Percentiles rank a stretch among this genome's conserved stretches.
Evolutionary conservation across 495 filamentous ascomycete genomes (phyloP).

Genomic region (Aspergillus nanangensis): DNA sequence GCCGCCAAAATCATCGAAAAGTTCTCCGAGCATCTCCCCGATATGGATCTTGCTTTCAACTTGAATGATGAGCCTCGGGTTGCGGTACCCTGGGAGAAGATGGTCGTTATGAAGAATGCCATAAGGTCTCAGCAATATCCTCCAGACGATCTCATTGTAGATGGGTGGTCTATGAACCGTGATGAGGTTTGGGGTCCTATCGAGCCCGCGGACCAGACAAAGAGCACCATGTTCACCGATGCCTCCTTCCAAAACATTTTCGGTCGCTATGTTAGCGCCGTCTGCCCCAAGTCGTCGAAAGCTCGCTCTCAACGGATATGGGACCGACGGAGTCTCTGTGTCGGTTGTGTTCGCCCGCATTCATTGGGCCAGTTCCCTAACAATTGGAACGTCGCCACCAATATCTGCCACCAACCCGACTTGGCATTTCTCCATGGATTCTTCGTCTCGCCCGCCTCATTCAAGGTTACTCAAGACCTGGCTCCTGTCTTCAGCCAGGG

Average conservation of each 20-base stretch:
- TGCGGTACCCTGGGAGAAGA: conserved; percentile 62
- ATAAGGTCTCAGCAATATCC: conserved; percentile 25
- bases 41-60: conserved; percentile 82
- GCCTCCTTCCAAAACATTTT: conserved; percentile 39
- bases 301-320: conserved; percentile 42
- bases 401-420: conserved; percentile 78
- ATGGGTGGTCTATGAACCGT: conserved; percentile 34
- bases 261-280: conserved; percentile 43
- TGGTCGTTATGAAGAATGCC: conserved; percentile 31
- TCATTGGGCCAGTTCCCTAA: conserved; percentile 61
- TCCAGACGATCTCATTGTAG: conserved; percentile 15
- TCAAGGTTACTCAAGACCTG: conserved; percentile 57
- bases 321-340: conserved; percentile 53
- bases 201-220: conserved; percentile 37
- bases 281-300: conserved; percentile 54
- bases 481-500: conserved; percentile 72
- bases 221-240: conserved; percentile 47
- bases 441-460: conserved; percentile 58
- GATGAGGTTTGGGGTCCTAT: conserved; percentile 36
- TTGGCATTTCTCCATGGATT: conserved; percentile 69
- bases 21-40: conserved; percentile 66
- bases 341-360: conserved; percentile 59
- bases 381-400: conserved; percentile 59
- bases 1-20: conserved; percentile 60
- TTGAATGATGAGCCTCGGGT: conserved; percentile 73